Base-by-base conservation (phyloP, 495 filamentous ascomycete genomes). In the Penicillium antarcticum region DNA sequence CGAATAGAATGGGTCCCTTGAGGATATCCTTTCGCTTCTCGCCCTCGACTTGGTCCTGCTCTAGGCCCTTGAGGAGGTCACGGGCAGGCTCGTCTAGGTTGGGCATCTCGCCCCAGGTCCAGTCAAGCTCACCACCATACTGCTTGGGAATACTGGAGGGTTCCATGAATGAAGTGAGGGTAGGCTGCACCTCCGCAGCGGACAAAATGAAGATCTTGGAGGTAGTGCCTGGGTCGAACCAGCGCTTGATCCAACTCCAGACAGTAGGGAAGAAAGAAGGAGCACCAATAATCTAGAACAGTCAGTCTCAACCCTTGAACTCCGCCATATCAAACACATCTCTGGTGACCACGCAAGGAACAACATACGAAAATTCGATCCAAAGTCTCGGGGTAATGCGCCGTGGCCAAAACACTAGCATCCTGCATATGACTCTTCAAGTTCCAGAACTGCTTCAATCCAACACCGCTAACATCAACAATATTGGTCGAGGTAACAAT, bases 201-300 rank as follows among this genome's bases (percentile, higher is more conserved):
- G 76, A 77, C 50, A 95, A 80, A 55, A 96, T 91, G 65, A 95
- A 92, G 61, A 96, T 95, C 71, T 96, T 95, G 53, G 87, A 91
- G 3, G 90, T 89, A 39, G 91, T 96, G 50, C 87, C 87, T 21
- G 91, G 91, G 70, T 96, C 91, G 64, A 95, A 95, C 91, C 91
- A 96, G 62, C 85, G 84, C 75, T 95, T 95, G 70, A 95, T 86
- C 91, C 91, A 95, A 55, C 87, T 81, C 91, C 91, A 95, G 44
- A 96, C 88, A 10, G 91, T 95, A 24, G 88, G 88, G 73, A 96
- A 96, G 78, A 95, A 96, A 37, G 82, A 76, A 4, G 91, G 91
- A 1, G 91, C 91, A 39, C 90, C 89, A 53, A 96, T 87, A 61
- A 96, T 88, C 80, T 88, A 61, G 26, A 56, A 48, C 17, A 26